phyloP scores from a whole-genome alignment of 768 basidiomycete genomes.

The Multifurca ochricompacta region DNA sequence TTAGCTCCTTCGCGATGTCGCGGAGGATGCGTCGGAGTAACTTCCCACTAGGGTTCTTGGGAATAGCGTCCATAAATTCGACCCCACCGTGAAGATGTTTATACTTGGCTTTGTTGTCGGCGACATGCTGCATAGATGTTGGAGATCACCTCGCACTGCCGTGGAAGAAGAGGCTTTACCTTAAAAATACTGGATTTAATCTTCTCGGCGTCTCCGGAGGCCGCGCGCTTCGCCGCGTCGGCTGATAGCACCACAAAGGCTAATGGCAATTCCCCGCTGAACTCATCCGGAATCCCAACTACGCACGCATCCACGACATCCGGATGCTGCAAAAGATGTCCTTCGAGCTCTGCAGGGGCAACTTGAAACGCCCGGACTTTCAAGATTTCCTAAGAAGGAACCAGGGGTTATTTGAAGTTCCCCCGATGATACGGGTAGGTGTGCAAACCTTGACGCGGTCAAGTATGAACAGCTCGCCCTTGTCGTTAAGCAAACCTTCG shows the following conservation, averaged over 20 bases:
- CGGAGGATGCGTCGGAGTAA: slow-evolving; percentile 27
- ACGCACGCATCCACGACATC: slow-evolving; percentile 38
- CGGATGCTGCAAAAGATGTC: slow-evolving; percentile 31
- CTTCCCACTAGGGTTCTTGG: slow-evolving; percentile 29
- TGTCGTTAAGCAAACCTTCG: slow-evolving; percentile 44
- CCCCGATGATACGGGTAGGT: neutral
- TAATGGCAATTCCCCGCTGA: slow-evolving; percentile 65
- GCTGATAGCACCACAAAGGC: slow-evolving; percentile 55
- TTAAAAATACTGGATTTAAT: slow-evolving; percentile 45
- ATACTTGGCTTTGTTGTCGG: slow-evolving; percentile 30
- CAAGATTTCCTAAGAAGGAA: neutral
- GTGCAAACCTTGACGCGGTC: slow-evolving; percentile 49
- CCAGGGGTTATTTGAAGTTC: neutral
- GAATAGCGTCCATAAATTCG: slow-evolving; percentile 34
- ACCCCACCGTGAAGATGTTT: slow-evolving; percentile 33
- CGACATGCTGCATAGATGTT: slow-evolving; percentile 23
- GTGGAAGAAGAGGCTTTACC: slow-evolving; percentile 31
- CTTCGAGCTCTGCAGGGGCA: slow-evolving; percentile 32
- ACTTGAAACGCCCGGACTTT: slow-evolving; percentile 21
- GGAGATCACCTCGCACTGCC: neutral
- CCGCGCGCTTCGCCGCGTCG: slow-evolving; percentile 31
- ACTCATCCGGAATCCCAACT: slow-evolving; percentile 63
- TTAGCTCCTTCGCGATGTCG: slow-evolving; percentile 24
- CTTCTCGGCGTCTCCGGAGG: slow-evolving; percentile 29
- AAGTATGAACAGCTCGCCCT: slow-evolving; percentile 49